Evolutionary conservation across 768 basidiomycete genomes (phyloP), one percentile per base, ranked within the genome.

Genomic region (Rhizopogon rudus): DNA sequence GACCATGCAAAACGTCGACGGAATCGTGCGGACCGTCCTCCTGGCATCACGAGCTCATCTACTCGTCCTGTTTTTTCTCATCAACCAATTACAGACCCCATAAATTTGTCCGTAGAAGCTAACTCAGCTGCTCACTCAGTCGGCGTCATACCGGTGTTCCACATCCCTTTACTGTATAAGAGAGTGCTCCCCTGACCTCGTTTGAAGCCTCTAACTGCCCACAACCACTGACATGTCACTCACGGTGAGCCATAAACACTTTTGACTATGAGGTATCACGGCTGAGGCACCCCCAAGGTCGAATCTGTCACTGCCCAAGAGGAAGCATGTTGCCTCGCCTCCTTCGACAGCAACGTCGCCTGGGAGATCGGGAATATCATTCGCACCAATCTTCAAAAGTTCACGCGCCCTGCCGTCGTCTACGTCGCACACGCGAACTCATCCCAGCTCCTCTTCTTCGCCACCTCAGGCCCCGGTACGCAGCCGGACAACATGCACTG

Each of bases 361-460:
- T 72, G 71, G 67, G 65, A 65, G 29, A 46, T 72, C 25, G 71
- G 71, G 13, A 59, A 53, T 31, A 53, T 64, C 51, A 61, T 72
- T 40, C 68, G 70, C 10, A 17, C 53, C 2, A 52, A 53, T 8
- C 56, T 60, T 22, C 54, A 62, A 14, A 56, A 57, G 0, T 63
- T 61, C 45, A 43, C 60, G 1, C 58, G 54, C 4, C 62, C 71
- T 2, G 65, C 50, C 7, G 63, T 71, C 16, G 39, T 72, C 43
- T 66, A 65, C 52, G 65, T 72, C 31, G 58, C 63, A 0, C 66
- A 67, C 17, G 71, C 65, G 6, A 69, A 66, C 53, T 59, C 57
- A 3, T 56, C 57, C 44, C 71, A 73, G 29, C 44, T 68, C 3
- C 63, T 72, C 31, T 72, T 72, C 62, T 68, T 69, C 42, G 58